Percentiles rank a stretch among this genome's conserved stretches.
phyloP scores from a whole-genome alignment of 2,329 filamentous ascomycete genomes.

The Pseudogymnoascus sp. region DNA sequence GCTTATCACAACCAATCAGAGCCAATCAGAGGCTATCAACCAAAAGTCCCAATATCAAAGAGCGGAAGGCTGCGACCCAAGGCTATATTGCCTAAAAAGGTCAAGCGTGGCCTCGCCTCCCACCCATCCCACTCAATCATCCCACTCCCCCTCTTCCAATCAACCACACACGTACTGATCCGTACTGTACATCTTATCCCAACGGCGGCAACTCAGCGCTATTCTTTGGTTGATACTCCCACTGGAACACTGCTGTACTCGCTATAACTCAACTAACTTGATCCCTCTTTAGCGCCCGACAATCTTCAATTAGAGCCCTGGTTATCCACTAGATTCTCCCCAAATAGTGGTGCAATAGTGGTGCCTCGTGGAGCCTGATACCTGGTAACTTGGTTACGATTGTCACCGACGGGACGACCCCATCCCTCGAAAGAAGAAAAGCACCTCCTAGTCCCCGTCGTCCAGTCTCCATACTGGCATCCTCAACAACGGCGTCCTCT shows the following conservation, averaged over 20 bases:
- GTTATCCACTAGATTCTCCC: background rate
- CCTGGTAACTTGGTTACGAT: conserved; percentile 6
- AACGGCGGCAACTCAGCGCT: conserved; percentile 2
- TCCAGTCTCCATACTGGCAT: conserved; percentile 12
- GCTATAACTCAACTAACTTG: background rate
- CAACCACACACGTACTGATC: conserved; percentile 7
- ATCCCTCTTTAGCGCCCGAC: background rate
- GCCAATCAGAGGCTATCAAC: background rate
- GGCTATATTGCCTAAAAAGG: background rate
- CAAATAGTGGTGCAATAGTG: conserved; percentile 3
- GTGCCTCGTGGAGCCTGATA: conserved; percentile 4
- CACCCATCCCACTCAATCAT: conserved; percentile 7
- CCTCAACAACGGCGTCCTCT: conserved; percentile 29
- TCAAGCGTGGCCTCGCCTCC: conserved; percentile 6
- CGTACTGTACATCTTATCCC: conserved; percentile 3
- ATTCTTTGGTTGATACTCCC: background rate
- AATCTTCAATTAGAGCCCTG: background rate
- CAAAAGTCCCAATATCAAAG: background rate
- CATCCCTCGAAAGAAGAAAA: background rate
- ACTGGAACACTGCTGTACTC: background rate
- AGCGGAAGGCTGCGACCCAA: conserved; percentile 2
- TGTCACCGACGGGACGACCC: background rate
- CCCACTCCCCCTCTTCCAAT: conserved; percentile 8
- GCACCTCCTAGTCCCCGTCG: background rate
- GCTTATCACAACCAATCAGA: background rate